Evolutionary conservation across 352 stramenopile genomes (phyloP), one percentile per base, ranked within the genome.

Genomic region (Phytopythium oedochilum): DNA sequence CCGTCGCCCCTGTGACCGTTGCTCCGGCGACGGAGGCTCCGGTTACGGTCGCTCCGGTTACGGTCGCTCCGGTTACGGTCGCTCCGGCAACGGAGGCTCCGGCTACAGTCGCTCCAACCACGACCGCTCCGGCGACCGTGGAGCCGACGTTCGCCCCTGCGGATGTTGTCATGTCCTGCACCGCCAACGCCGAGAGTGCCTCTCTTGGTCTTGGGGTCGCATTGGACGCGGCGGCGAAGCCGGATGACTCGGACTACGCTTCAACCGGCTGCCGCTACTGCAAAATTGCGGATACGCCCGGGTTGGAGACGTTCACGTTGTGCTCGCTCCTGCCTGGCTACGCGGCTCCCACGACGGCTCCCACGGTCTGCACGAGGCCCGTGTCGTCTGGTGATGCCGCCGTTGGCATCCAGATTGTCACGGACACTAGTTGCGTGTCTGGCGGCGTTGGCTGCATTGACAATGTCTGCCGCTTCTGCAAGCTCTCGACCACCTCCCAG

Each of bases 381-480:
- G 56, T 68, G n/a, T 50, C 40, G 7, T 18, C 39, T n/a, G 52
- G 52, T 20, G 52, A 58, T 14, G 52, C 52, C 17, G 28, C 52
- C 0, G 52, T 50, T 23, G 52, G 52, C 3, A 70, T 71, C 22
- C 39, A 59, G 25, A 54, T 71, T n/a, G 15, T 63, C 31, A 57
- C 55, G 0, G 64, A 71, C 22, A 34, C 32, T 1, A n/a, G 26
- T 3, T 57, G 51, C 11, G 26, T 18, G 18, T 7, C 38, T 7
- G 51, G 51, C 10, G 51, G 51, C 4, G 2, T 57, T 28, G 64
- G 60, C 20, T 72, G 60, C 42, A 50, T 66, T 6, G 48, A 60
- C 7, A 40, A 36, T 32, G 50, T 70, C 26, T 72, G 64, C 52
- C 64, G 64, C 43, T 66, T 63, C 32, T 59, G 53, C 42, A 59